Base-by-base conservation (phyloP, 2,329 filamentous ascomycete species). In the Cordyceps militaris region DNA sequence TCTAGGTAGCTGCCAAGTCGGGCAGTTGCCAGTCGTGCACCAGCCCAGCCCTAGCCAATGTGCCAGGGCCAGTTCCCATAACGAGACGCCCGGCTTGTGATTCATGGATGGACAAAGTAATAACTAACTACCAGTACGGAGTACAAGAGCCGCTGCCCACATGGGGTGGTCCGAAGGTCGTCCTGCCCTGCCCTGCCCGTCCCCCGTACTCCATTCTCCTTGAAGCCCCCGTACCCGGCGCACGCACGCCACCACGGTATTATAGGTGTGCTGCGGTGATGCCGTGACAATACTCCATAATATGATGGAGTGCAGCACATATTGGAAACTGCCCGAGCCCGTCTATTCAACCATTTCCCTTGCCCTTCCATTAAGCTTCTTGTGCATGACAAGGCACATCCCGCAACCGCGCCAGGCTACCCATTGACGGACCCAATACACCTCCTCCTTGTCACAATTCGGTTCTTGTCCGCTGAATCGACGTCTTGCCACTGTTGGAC, bases 1-100 rank as follows among this genome's bases (percentile, higher is more conserved):
- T 58, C 56, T 30, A 46, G 10, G 48, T 58, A 53, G 49, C 56
- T 53, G 48, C 48, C 56, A 48, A 58, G 56, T 58, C 48, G 56
- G 56, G 56, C 42, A 57, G 56, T 57, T n/a, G 56, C 40, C 42
- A 57, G 56, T 57, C 23, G 56, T 46, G 32, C 43, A 55, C 26
- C 48, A 19, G 32, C 42, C 40, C 48, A 23, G 24, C 42, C 42
- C 48, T 40, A 47, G 34, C 54, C 55, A 47, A 47, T 47, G 42
- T 34, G 30, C 56, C 56, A 58, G 32, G 42, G 21, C 53, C 43
- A 30, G 30, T 47, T 48, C 43, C 53, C 40, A 30, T 52, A 58
- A 40, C 24, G n/a, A 58, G 32, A 46, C 38, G 43, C 42, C 32
- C 44, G 40, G 56, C 48, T 53, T 53, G 56, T 53, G 42, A 58